Base-by-base conservation (phyloP, 2,329 filamentous ascomycete genomes). In the Monosporascus sp. region DNA sequence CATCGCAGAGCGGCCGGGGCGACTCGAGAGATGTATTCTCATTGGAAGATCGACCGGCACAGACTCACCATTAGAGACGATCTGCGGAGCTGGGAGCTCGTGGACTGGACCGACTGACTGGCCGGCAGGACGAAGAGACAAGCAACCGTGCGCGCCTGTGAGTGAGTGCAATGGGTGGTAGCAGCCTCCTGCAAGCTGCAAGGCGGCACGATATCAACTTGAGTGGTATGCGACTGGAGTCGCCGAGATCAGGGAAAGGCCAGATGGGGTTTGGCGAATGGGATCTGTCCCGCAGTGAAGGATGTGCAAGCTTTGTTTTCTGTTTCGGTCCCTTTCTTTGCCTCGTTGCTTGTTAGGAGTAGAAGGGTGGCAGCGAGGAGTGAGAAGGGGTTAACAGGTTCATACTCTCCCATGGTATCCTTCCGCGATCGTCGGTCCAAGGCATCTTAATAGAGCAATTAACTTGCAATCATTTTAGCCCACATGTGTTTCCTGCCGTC, bases 41-140 rank as follows among this genome's bases (percentile, higher is more conserved):
- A 70, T 78, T 88, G 87, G 80, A 76, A 76, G 54, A 89, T 91
- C 63, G 84, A 88, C 63, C 84, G 88, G 58, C 79, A 85, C 62
- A 81, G 81, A 53, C 73, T 96, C 63, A 80, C 82, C 37, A 80
- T 96, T 57, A 75, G 78, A 24, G 84, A 93, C 63, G 81, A 80
- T 18, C 82, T 80, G 38, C 68, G 76, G 58, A 77, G 72, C 45
- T 94, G 88, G 84, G 75, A 80, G 49, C 78, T 90, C 58, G 71
- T 72, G 39, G 74, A 80, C 41, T 89, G 85, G 85, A 67, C 68
- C 47, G 70, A 73, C 47, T 55, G 58, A 59, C 60, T 61, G 55
- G 57, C 31, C 31, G 4, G 31, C 5, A 20, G 39, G 11, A 35
- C 11, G 31, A 20, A 18, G 22, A 43, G 39, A 15, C 24, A 43